phyloP scores from a whole-genome alignment of 2,329 filamentous ascomycete genomes.

The Dactylellina parvicollis region DNA sequence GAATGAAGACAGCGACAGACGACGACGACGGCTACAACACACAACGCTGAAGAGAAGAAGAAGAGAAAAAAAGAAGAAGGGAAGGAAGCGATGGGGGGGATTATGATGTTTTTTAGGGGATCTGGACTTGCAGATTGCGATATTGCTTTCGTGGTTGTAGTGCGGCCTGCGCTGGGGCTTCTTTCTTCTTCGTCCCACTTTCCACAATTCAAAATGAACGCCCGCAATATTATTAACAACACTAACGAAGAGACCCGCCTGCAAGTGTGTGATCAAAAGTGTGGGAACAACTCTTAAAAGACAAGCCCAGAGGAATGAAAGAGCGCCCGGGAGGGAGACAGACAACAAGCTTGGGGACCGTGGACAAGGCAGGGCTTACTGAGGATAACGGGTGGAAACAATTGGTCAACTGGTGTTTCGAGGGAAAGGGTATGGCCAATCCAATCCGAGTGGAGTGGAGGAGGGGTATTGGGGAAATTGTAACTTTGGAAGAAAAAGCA shows the following conservation, averaged over 20 bases:
- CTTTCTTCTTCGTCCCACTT: constrained; percentile 53
- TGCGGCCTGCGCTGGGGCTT: constrained; percentile 54
- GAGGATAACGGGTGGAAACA: constrained; percentile 52
- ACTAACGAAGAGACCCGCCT: constrained; percentile 49
- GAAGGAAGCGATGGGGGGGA: constrained; percentile 28
- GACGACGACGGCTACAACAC: constrained; percentile 51
- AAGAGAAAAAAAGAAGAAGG: constrained; percentile 7
- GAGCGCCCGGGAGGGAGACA: constrained; percentile 43
- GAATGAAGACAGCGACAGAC: constrained; percentile 35
- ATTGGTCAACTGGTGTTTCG: constrained; percentile 54
- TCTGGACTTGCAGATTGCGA: constrained; percentile 54
- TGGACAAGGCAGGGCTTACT: constrained; percentile 50
- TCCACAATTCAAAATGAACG: constrained; percentile 53
- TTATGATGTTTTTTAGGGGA: constrained; percentile 54
- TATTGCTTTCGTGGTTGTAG: constrained; percentile 48
- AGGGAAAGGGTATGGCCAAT: constrained; percentile 51
- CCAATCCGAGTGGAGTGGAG: constrained; percentile 45
- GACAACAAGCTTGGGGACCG: constrained; percentile 51
- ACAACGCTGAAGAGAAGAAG: constrained; percentile 53
- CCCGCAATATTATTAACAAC: constrained; percentile 54
- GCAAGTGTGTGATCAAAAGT: constrained; percentile 32
- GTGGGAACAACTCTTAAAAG: constrained; percentile 25
- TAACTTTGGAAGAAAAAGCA: constrained; percentile 26
- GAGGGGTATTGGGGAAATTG: constrained; percentile 54
- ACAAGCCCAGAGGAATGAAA: constrained; percentile 19